Evolutionary conservation across 2,329 filamentous ascomycete species (phyloP).

Genomic region (Verticillium zaregamsianum): DNA sequence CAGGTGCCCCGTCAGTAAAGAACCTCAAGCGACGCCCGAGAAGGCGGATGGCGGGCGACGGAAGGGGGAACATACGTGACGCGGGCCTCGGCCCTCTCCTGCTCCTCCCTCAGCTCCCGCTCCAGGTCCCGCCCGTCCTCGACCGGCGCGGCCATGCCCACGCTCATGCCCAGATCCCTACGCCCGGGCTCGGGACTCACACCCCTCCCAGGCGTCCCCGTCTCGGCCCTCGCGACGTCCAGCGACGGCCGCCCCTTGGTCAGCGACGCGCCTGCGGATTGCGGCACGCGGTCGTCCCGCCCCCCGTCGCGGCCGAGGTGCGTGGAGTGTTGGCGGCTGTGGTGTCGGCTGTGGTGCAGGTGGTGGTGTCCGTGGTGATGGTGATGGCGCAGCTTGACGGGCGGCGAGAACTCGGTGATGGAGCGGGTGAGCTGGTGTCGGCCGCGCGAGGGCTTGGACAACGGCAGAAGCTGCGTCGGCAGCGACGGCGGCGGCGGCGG

Average conservation of each 20-base stretch:
- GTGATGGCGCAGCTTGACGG: constrained; percentile 35
- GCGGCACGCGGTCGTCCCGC: constrained; percentile 19
- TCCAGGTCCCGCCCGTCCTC: constrained; percentile 23
- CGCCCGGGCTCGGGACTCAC: background rate
- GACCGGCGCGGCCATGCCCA: background rate
- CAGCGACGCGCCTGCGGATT: constrained; percentile 13
- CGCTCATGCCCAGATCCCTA: background rate
- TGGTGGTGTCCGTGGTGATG: constrained; percentile 24
- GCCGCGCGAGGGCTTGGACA: constrained; percentile 13
- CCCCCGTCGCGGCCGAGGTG: constrained; percentile 21
- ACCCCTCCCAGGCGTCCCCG: constrained; percentile 22
- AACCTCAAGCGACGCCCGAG: background rate
- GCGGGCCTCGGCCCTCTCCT: constrained; percentile 30
- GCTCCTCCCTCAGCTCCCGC: constrained; percentile 36
- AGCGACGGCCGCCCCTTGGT: constrained; percentile 33
- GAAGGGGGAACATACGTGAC: constrained; percentile 31
- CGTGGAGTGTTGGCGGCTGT: constrained; percentile 21
- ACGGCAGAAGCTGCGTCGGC: background rate
- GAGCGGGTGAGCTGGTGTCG: constrained; percentile 54
- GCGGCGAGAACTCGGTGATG: constrained; percentile 48
- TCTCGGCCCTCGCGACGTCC: constrained; percentile 41
- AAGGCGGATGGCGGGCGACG: background rate
- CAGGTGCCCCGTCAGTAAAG: background rate
- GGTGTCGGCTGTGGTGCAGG: constrained; percentile 26
- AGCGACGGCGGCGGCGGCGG: background rate